Evolutionary conservation across 2,329 filamentous ascomycete genomes (phyloP), one percentile per base, ranked within the genome.

Genomic region (Aspergillus pseudoterreus): DNA sequence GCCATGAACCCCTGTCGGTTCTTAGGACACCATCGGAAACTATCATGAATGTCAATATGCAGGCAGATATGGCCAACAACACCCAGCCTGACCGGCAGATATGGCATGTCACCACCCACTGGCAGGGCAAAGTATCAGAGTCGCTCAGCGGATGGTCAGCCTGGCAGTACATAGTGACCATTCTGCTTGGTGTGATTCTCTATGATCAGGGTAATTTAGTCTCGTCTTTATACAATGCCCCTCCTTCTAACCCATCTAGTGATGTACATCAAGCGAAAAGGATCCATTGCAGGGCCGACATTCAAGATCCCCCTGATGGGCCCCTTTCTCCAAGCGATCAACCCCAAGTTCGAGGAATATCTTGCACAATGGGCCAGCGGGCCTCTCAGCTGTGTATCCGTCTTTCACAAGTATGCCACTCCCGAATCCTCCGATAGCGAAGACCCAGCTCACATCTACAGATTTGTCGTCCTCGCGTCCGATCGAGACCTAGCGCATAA

Each of bases 381-480:
- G n/a, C 85, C 87, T 45, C 79, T 96, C 53, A 95, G 90, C 77
- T 96, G 91, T 67, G 91, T 96, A 54, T 95, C 90, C 2, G 88
- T 96, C 62, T 96, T 96, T 76, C 91, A 96, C 82, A 96, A 95
- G 88, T 92, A 81, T 51, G 80, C 57, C 5, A 8, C 43, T 10
- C n/a, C 32, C 35, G 5, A 38, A 21, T 35, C 14, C 15, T 15
- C 15, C 21, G 14, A 24, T 9, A n/a, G 6, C 11, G 12, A 33
- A 8, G 15, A n/a, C 12, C 19, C 8, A 32, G 47, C 43, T 52
- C 42, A 44, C 42, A 51, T 52, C 12, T 15, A 2, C 60, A 92
- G 88, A 71, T 95, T 96, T 68, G 91, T 95, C 56, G 89, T 96
- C 53, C 92, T 96, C 65, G 90, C 90, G 42, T 92, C 90, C 32